Evolutionary conservation across 1,284 basidiomycete species (phyloP).

Genomic region (Tilletia setariae): DNA sequence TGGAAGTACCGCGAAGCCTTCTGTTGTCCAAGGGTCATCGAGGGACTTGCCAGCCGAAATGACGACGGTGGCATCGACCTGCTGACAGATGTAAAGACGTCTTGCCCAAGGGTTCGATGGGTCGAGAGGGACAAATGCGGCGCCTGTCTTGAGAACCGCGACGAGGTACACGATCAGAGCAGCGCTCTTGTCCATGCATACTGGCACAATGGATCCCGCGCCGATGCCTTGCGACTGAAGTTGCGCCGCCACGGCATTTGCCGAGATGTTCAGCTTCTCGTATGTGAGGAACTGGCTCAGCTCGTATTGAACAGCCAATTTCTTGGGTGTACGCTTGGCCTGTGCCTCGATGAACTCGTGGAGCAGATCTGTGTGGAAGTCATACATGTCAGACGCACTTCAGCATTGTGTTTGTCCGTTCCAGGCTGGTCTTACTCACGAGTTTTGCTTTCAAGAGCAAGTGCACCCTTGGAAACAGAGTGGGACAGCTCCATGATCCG

Average conservation of each 20-base stretch:
- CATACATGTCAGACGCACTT: too few relatives aligned
- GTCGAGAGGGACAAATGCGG: constrained; percentile 2
- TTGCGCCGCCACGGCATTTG: not conserved
- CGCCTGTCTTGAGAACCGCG: constrained; percentile 1
- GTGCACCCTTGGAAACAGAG: not conserved
- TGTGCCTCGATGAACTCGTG: not conserved
- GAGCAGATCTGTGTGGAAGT: not conserved
- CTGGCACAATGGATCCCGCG: not conserved
- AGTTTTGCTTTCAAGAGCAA: not conserved
- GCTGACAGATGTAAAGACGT: not conserved
- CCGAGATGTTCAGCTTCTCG: not conserved
- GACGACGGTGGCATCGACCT: not conserved
- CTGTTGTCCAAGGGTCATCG: not conserved
- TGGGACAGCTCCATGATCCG: not conserved
- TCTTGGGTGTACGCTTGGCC: not conserved
- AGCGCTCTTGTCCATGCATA: not conserved
- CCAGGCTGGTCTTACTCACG: not conserved
- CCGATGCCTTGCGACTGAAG: not conserved
- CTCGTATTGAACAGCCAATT: not conserved
- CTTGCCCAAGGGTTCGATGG: not conserved
- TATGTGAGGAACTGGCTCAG: not conserved
- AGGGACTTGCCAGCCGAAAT: not conserved
- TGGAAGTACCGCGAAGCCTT: not conserved
- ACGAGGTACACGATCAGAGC: not conserved
- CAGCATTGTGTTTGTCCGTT: too few relatives aligned